Percentiles rank a stretch among this genome's conserved stretches.
phyloP scores from a whole-genome alignment of 441 rosid genomes.

The Pelargonium cotyledonis region DNA sequence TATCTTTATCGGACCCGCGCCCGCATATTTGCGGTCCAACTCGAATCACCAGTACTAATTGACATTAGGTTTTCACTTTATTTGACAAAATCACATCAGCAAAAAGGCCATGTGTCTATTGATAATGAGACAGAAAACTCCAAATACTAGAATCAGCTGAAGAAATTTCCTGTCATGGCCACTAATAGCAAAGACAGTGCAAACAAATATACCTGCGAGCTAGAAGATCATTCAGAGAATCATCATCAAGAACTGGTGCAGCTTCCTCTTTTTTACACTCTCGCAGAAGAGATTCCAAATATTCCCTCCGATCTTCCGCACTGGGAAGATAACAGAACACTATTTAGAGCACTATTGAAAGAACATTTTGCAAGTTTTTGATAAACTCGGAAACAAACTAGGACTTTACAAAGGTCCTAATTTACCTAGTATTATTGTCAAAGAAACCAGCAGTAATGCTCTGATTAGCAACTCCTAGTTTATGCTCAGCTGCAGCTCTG shows the following conservation, averaged over 20 bases:
- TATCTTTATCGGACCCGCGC: too few species aligned
- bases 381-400: constrained; percentile 6
- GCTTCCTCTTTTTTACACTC: constrained; percentile 92
- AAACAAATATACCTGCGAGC: constrained; percentile 66
- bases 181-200: constrained; percentile 4
- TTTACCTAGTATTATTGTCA: constrained; percentile 87
- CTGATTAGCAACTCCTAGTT: constrained; percentile 96
- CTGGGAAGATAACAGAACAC: constrained; percentile 33
- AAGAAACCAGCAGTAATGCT: constrained; percentile 95
- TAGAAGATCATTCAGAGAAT: constrained; percentile 66
- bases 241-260: constrained; percentile 83
- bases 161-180: neutral
- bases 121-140: too few species aligned
- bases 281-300: constrained; percentile 79
- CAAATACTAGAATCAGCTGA: too few species aligned
- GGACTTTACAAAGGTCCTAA: constrained; percentile 10
- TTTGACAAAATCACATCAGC: too few species aligned
- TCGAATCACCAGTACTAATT: too few species aligned
- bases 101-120: too few species aligned
- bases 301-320: constrained; percentile 93
- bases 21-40: too few species aligned
- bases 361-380: constrained; percentile 1
- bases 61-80: too few species aligned
- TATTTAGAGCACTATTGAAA: constrained; percentile 20
- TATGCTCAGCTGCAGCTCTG: constrained; percentile 91